Evolutionary conservation across 1,139 yeast species (phyloP), one percentile per base, ranked within the genome.

Genomic region (Saccharomyces hybrid): DNA sequence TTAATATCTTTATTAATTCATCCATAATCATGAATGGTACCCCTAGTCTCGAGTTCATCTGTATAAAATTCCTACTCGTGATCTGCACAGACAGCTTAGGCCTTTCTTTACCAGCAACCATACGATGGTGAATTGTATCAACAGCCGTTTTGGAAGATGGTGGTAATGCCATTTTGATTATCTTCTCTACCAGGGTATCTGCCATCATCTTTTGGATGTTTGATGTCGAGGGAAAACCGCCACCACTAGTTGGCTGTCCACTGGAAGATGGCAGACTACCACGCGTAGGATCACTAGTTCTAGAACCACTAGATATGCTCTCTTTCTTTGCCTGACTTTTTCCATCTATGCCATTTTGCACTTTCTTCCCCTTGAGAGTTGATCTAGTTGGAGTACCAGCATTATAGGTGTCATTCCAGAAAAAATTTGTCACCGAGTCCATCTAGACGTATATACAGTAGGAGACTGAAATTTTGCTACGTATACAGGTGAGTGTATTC

Each of bases 121-220:
- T 72, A 56, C 95, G 69, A 23, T 76, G 77, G 48, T 77, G 73
- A 9, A 81, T 69, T 6, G 67, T 61, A 11, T 61, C 65, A 16
- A 66, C 75, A 3, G 71, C 68, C 28, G 67, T 57, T 51, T 75
- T 74, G 3, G 82, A 73, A 13, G 84, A 76, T 4, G 85, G 77
- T 0, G 95, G 95, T 38, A 88, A 72, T 4, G 90, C 83, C 83
- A 87, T 82, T 29, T 81, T 74, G 2, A 88, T 73, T 46, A 87
- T 73, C 62, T 82, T 79, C 63, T 88, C 96, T 61, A 88, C 77
- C 52, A 88, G 69, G 57, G 83, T 84, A 62, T 88, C 96, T 0
- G 87, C 78, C 67, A 83, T 68, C 56, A 79, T 72, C 46, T 73
- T 71, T 46, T 68, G 72, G 34, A 38, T 38, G 16, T 38, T 38